phyloP scores from a whole-genome alignment of 352 stramenopile genomes.

The Phytopythium mirpurense region DNA sequence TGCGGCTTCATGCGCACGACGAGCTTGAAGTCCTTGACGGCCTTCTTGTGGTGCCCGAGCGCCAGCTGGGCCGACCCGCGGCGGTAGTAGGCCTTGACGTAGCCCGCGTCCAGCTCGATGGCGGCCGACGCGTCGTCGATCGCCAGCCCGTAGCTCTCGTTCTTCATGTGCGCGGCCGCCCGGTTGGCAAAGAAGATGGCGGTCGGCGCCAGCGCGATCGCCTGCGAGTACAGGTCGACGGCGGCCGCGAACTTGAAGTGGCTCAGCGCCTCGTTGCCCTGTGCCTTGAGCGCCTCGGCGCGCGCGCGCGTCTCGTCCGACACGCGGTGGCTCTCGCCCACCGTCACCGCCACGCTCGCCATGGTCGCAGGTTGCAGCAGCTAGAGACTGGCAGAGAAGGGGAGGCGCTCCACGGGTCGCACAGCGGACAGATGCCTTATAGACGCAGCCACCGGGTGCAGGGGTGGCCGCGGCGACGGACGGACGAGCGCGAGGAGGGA shows the following conservation, averaged over 20 bases:
- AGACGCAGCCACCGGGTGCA: background rate
- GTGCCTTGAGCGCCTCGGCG: slow-evolving; percentile 74
- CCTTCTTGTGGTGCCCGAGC: slow-evolving; percentile 95
- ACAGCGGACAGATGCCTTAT: no score
- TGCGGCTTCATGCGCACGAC: slow-evolving; percentile 95
- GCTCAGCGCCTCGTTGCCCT: slow-evolving; percentile 81
- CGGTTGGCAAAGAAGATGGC: slow-evolving; percentile 94
- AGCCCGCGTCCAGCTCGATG: slow-evolving; percentile 92
- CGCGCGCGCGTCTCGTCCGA: slow-evolving; percentile 55
- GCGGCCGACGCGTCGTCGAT: slow-evolving; percentile 95
- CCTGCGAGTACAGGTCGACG: slow-evolving; percentile 86
- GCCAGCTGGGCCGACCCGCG: slow-evolving; percentile 95
- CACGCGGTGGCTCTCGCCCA: slow-evolving; percentile 44
- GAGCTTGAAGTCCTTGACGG: slow-evolving; percentile 96
- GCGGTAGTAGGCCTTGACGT: slow-evolving; percentile 99
- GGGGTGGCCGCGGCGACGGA: background rate
- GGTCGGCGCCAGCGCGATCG: slow-evolving; percentile 84
- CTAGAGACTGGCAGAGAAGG: background rate
- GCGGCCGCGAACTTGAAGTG: slow-evolving; percentile 81
- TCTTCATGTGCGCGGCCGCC: slow-evolving; percentile 96
- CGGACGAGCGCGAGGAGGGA: background rate
- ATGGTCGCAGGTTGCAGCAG: slow-evolving; percentile 11
- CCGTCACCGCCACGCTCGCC: slow-evolving; percentile 37
- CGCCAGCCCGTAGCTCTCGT: slow-evolving; percentile 97
- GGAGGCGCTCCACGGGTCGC: background rate